A percentile compares a stretch with the other conserved stretches of the same genome.
phyloP scores from a whole-genome alignment of 116 monocot species.

The Phalaenopsis hybrid region DNA sequence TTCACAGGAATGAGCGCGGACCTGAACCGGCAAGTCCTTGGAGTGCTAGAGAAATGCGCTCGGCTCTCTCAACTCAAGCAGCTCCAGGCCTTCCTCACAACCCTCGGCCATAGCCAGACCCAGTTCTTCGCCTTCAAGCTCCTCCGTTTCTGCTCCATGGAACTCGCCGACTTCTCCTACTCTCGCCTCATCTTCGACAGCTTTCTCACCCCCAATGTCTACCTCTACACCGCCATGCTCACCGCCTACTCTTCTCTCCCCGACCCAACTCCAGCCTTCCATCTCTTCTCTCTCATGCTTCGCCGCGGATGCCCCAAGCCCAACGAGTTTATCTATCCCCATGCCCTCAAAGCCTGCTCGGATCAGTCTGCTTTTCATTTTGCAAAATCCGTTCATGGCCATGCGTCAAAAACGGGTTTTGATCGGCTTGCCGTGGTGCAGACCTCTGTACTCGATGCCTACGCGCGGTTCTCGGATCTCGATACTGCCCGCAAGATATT shows the following conservation, averaged over 20 bases:
- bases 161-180: constrained; percentile 60
- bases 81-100: constrained; percentile 61
- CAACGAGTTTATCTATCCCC: constrained; percentile 88
- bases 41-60: constrained; percentile 34
- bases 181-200: constrained; percentile 68
- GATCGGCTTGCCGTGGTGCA: constrained; percentile 38
- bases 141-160: constrained; percentile 52
- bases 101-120: constrained; percentile 47
- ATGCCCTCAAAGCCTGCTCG: constrained; percentile 50
- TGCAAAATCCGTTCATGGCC: constrained; percentile 40
- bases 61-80: constrained; percentile 51
- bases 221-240: constrained; percentile 88
- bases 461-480: constrained; percentile 49
- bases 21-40: constrained; percentile 31
- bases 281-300: constrained; percentile 58
- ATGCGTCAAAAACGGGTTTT: constrained; percentile 42
- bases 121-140: constrained; percentile 79
- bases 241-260: constrained; percentile 56
- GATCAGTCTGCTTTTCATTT: not conserved
- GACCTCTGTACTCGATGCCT: constrained; percentile 69
- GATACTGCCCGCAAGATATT: constrained; percentile 50
- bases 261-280: constrained; percentile 31
- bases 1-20: constrained; percentile 4
- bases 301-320: constrained; percentile 29
- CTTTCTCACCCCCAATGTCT: constrained; percentile 59